A percentile compares a stretch with the other conserved stretches of the same genome.
phyloP scores from a whole-genome alignment of 1,139 yeast species.

The Arxiozyma bovina region DNA sequence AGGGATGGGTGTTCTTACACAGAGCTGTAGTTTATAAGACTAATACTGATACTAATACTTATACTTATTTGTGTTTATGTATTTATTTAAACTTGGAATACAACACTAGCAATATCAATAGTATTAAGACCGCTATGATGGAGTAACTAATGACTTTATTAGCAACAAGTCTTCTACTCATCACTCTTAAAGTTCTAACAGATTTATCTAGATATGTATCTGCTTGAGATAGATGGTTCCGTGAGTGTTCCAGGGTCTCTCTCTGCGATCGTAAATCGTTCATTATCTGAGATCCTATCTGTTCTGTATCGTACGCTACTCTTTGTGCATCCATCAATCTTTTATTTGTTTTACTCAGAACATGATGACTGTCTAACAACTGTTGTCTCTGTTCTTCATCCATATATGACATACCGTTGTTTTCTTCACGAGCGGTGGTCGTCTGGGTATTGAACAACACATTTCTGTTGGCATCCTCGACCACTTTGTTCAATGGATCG shows the following conservation, averaged over 20 bases:
- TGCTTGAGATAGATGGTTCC: slow-evolving; percentile 80
- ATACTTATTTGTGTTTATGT: neutral
- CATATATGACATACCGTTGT: neutral
- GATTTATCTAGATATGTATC: slow-evolving; percentile 89
- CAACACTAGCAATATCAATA: slow-evolving; percentile 75
- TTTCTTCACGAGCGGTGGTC: slow-evolving; percentile 1
- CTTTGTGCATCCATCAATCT: slow-evolving; percentile 82
- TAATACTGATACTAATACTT: too few relatives aligned
- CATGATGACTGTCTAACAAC: slow-evolving; percentile 66
- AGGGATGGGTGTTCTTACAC: too few relatives aligned
- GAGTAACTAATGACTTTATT: slow-evolving; percentile 89
- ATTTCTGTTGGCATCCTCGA: slow-evolving; percentile 25
- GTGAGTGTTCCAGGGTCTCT: slow-evolving; percentile 78
- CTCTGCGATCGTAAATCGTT: slow-evolving; percentile 86
- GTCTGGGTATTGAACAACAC: slow-evolving; percentile 19
- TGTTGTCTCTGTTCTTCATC: slow-evolving; percentile 72
- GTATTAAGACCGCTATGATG: slow-evolving; percentile 80
- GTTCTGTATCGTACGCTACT: slow-evolving; percentile 86
- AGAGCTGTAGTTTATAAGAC: too few relatives aligned
- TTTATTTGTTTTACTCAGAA: slow-evolving; percentile 76
- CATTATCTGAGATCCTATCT: slow-evolving; percentile 83
- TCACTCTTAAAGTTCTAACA: slow-evolving; percentile 73
- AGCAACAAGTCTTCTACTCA: slow-evolving; percentile 94
- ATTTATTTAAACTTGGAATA: slow-evolving; percentile 58
- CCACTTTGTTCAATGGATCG: slow-evolving; percentile 13